Percentiles rank a stretch among this genome's conserved stretches.
phyloP scores from a whole-genome alignment of 805 yeast species.

The Pichia cephalocereana region DNA sequence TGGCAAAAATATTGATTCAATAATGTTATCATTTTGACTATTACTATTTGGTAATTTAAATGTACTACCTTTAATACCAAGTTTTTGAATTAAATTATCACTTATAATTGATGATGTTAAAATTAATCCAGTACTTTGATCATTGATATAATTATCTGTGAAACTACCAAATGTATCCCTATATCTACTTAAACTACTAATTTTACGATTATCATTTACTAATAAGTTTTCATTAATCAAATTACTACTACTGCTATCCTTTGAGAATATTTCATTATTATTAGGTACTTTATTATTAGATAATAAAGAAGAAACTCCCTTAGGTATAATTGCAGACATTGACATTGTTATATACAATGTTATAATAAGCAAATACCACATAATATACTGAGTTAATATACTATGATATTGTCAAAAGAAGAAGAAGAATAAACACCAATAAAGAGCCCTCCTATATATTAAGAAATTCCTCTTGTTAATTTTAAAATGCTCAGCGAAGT shows the following conservation, averaged over 20 bases:
- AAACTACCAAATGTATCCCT: conserved; percentile 9
- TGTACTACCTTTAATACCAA: conserved; percentile 13
- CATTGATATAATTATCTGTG: conserved; percentile 9
- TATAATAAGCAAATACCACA: background rate
- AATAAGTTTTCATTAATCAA: no score
- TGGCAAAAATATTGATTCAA: conserved; percentile 23
- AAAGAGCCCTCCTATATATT: no score
- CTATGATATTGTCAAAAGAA: no score
- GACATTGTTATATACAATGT: background rate
- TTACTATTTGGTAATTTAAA: conserved; percentile 4
- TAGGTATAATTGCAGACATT: conserved; percentile 2
- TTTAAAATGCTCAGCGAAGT: no score
- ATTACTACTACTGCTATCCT: background rate
- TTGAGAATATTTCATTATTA: background rate
- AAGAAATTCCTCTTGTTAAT: no score
- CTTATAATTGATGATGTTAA: conserved; percentile 12
- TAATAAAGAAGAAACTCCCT: background rate
- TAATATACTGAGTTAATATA: background rate
- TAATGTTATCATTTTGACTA: background rate
- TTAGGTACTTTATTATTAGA: background rate
- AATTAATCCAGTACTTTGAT: conserved; percentile 18
- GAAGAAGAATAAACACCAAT: no score
- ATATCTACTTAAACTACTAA: conserved; percentile 1
- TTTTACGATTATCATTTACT: background rate
- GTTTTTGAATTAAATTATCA: conserved; percentile 2